Base-by-base conservation (phyloP, 805 yeast species). In the Aciculoconidium aculeatum region DNA sequence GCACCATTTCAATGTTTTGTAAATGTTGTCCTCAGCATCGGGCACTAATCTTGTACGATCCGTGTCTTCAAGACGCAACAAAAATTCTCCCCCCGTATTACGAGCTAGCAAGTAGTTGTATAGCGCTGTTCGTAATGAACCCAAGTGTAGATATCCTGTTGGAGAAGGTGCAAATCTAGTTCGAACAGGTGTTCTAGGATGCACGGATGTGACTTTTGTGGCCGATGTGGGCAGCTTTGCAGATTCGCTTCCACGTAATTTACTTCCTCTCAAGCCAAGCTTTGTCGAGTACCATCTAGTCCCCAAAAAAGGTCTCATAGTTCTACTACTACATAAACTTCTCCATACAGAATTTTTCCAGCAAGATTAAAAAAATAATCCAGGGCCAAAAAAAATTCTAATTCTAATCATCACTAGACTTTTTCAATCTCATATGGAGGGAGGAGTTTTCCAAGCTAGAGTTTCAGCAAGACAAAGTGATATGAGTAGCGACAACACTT, bases 121-220 rank as follows among this genome's bases (percentile, higher is more conserved):
- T 11, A 92, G 55, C 0, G 97, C 97, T 0, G 99, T 92, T 51
- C 99, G 62, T 25, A 92, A 51, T 0, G 96, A 88, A 0, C 99
- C 99, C 35, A 92, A 52, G 51, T 92, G 99, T n/a, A 92, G 64
- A 37, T 74, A 74, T 0, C 99, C 99, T 0, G 99, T 92, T 1
- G 99, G 99, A 2, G 96, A 87, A 0, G 99, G 98, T 0, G 99
- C 99, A 56, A 92, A 92, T 40, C 99, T 61, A 1, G 97, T 84
- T 40, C 96, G 57, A 0, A 77, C 94, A 0, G 92, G 86, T 0
- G 36, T 19, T 1, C 34, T 40, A 1, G 77, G 75, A 25, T 67
- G 70, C 7, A 62, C 41, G 22, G 53, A 46, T 15, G 26, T 36
- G 40, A n/a, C n/a, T n/a, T 41, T 28, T 35, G 13, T 10, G n/a